Evolutionary conservation across 768 basidiomycete genomes (phyloP).

Genomic region (Lactarius pseudohatsudake): DNA sequence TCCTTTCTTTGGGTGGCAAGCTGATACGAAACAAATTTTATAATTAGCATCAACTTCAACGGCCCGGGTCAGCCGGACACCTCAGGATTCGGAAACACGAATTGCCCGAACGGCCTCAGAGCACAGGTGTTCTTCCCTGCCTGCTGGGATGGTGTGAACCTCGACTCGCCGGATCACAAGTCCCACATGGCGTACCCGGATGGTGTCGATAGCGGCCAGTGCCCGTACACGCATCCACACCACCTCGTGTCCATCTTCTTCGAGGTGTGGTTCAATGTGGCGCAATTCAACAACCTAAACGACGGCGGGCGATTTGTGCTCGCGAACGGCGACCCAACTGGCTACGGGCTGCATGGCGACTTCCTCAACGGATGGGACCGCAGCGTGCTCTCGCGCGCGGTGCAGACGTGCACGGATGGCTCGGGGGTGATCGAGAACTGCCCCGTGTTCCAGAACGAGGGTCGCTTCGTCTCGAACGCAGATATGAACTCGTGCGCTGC

Average conservation of each 20-base stretch:
- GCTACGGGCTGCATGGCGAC: conserved; percentile 42
- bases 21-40: background rate
- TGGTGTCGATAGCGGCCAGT: conserved; percentile 7
- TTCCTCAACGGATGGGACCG: conserved; percentile 45
- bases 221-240: conserved; percentile 21
- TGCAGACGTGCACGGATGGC: conserved; percentile 35
- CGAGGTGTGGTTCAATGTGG: conserved; percentile 38
- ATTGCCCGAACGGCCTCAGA: conserved; percentile 34
- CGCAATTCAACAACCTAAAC: conserved; percentile 34
- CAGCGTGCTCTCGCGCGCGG: conserved; percentile 39
- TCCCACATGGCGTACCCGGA: conserved; percentile 39
- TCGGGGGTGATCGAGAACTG: conserved; percentile 6
- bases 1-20: background rate
- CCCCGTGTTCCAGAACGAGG: conserved; percentile 4
- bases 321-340: conserved; percentile 45
- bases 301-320: conserved; percentile 38
- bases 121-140: conserved; percentile 36
- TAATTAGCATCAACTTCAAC: conserved; percentile 4
- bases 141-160: conserved; percentile 43
- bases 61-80: background rate
- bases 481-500: background rate
- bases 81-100: conserved; percentile 28
- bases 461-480: background rate
- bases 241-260: conserved; percentile 47
- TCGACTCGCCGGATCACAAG: conserved; percentile 40